Base-by-base conservation (phyloP, 2,329 filamentous ascomycete species). In the Botrytis paeoniae region DNA sequence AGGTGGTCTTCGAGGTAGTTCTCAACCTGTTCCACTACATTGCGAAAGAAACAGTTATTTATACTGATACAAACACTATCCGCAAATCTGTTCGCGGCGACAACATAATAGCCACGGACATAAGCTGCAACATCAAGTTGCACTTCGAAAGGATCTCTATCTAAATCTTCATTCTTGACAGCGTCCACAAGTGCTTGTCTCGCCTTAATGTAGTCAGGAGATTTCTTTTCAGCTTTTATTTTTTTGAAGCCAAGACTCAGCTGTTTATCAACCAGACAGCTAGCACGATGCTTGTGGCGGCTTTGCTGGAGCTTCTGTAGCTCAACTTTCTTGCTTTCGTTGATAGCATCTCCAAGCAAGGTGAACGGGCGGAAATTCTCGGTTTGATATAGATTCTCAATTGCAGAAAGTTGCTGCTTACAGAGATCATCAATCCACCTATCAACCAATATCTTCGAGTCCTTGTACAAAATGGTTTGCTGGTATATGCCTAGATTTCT, bases 31-130 rank as follows among this genome's bases (percentile, higher is more conserved):
- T 72, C 51, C 0, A 69, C 37, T 2, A 75, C 70, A 16, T 74
- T 25, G 29, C 61, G 54, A 57, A 78, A 77, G 0, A 77, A 20
- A 12, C 60, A 41, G 4, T 71, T 74, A 1, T 75, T 62, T 2
- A 78, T 73, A 8, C 69, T 73, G 1, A 73, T 45, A 29, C 78
- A 81, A 1, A 79, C 71, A 35, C 68, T 74, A 59, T 94, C 91
- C 0, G 89, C 85, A 77, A 93, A 92, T 1, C 91, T 86, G 48
- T 85, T 82, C 0, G 89, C 87, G 0, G 92, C 91, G 7, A 91
- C 86, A 64, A 88, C 85, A 78, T 94, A 94, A 80, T 94, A 94
- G 0, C 87, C 91, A 0, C 90, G 84, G 62, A 93, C 85, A 6
- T 89, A 89, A 0, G 89, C 85, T 0, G 92, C 87, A 0, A 92